Conservation (phyloP, 2,329 filamentous ascomycete species). For the Aaosphaeria pasadenensis region DNA sequence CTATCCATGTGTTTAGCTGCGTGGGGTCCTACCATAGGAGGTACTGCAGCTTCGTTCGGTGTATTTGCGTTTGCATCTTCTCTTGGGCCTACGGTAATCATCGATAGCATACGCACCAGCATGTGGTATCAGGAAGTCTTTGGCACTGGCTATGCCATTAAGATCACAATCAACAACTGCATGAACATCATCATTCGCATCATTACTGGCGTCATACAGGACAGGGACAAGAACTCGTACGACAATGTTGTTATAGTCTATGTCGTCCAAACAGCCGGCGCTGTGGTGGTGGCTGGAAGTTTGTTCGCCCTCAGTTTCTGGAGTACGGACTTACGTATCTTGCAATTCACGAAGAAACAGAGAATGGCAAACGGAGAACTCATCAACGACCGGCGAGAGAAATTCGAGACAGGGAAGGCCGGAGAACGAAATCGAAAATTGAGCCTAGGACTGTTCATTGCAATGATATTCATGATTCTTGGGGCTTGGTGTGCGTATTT, state of each 20-base stretch:
- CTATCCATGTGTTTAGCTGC: background rate
- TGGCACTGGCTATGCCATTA: slow-evolving; percentile 58
- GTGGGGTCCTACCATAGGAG: slow-evolving; percentile 44
- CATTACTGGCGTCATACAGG: slow-evolving; percentile 58
- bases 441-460: slow-evolving; percentile 51
- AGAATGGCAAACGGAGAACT: background rate
- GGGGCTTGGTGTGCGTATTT: slow-evolving; percentile 58
- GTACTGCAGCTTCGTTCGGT: slow-evolving; percentile 59
- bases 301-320: slow-evolving; percentile 41
- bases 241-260: slow-evolving; percentile 56
- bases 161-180: slow-evolving; percentile 61
- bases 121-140: slow-evolving; percentile 61
- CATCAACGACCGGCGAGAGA: background rate
- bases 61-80: slow-evolving; percentile 57
- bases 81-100: slow-evolving; percentile 57
- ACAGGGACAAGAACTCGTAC: slow-evolving; percentile 56
- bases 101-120: slow-evolving; percentile 59
- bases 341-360: slow-evolving; percentile 52
- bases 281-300: slow-evolving; percentile 44
- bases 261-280: slow-evolving; percentile 50
- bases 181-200: slow-evolving; percentile 62
- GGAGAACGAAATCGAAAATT: slow-evolving; percentile 27
- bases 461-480: slow-evolving; percentile 46
- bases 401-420: background rate
- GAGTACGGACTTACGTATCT: slow-evolving; percentile 44